phyloP scores from a whole-genome alignment of 2,329 filamentous ascomycete genomes.

The Microdochium trichocladiopsis region DNA sequence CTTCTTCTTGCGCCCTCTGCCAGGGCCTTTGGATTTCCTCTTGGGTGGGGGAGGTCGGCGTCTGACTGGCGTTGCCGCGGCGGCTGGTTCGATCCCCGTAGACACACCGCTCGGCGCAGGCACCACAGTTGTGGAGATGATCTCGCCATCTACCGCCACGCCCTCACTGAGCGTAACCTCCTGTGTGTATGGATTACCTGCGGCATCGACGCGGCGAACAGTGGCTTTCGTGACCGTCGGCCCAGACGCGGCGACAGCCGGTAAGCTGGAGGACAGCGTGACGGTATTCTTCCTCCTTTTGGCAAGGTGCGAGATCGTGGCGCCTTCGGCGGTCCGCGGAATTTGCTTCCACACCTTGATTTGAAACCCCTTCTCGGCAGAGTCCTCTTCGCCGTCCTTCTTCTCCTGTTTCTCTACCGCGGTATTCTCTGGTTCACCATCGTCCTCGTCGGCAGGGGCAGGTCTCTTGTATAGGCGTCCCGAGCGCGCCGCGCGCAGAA shows the following conservation, averaged over 20 bases:
- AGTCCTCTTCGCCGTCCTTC: slow-evolving; percentile 59
- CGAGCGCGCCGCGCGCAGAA: slow-evolving; percentile 74
- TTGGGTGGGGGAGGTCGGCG: slow-evolving; percentile 70
- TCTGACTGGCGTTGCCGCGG: slow-evolving; percentile 31
- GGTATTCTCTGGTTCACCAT: slow-evolving; percentile 39
- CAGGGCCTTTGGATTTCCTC: slow-evolving; percentile 73
- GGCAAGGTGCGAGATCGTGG: slow-evolving; percentile 47
- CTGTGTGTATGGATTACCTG: slow-evolving; percentile 76
- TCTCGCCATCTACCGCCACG: slow-evolving; percentile 73
- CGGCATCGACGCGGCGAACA: slow-evolving; percentile 69
- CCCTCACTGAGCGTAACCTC: slow-evolving; percentile 77
- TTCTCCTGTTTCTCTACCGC: slow-evolving; percentile 47
- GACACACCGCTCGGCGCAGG: slow-evolving; percentile 45
- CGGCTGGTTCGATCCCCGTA: slow-evolving; percentile 40
- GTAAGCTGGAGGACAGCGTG: slow-evolving; percentile 46
- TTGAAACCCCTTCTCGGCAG: slow-evolving; percentile 43
- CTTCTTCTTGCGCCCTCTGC: slow-evolving; percentile 74
- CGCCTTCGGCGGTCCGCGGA: slow-evolving; percentile 48
- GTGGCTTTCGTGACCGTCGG: slow-evolving; percentile 69
- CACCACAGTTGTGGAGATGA: slow-evolving; percentile 55
- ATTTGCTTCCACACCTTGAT: slow-evolving; percentile 57
- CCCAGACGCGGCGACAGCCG: slow-evolving; percentile 34
- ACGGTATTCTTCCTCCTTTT: slow-evolving; percentile 55
- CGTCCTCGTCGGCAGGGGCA: slow-evolving; percentile 53
- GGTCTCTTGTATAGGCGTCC: slow-evolving; percentile 70